These are phyloP conservation scores for Mollisiaceae sp. DNA, from an alignment of 2,329 filamentous ascomycete species.

Conservation along the genomic window DNA sequence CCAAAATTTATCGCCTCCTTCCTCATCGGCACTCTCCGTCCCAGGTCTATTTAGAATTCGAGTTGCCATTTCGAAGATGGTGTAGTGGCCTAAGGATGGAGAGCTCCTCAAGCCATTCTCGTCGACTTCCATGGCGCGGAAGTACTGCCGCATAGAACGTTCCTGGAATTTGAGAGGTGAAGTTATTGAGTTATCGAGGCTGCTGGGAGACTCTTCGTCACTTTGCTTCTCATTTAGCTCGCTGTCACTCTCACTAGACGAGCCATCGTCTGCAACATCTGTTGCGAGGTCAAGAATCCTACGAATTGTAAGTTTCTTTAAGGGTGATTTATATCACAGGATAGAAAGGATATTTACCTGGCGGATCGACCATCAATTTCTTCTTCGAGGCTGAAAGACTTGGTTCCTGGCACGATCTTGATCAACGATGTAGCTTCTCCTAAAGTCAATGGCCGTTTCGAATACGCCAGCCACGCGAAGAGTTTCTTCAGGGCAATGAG, in stretches of 20 bases:
- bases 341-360: slow-evolving; percentile 22
- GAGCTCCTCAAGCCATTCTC: slow-evolving; percentile 15
- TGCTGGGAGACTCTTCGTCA: slow-evolving; percentile 3
- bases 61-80: slow-evolving; percentile 14
- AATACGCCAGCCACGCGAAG: slow-evolving; percentile 41
- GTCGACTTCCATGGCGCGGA: slow-evolving; percentile 14
- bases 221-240: slow-evolving; percentile 3
- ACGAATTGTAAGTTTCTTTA: not conserved
- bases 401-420: slow-evolving; percentile 27
- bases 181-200: not conserved
- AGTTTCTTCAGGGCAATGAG: slow-evolving; percentile 33
- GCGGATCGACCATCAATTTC: slow-evolving; percentile 38
- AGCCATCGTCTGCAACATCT: not conserved
- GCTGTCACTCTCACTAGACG: slow-evolving; percentile 6
- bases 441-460: slow-evolving; percentile 33
- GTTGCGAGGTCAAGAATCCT: slow-evolving; percentile 17
- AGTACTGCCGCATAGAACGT: slow-evolving; percentile 18
- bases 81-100: slow-evolving; percentile 14
- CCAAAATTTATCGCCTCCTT: not conserved
- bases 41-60: not conserved
- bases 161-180: slow-evolving; percentile 17
- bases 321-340: not conserved
- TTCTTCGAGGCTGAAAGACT: slow-evolving; percentile 38
- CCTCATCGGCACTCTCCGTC: not conserved
- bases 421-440: slow-evolving; percentile 36